These are phyloP conservation scores for Nidularia pulvinata DNA, from an alignment of 768 basidiomycete species.

Conservation along the genomic window DNA sequence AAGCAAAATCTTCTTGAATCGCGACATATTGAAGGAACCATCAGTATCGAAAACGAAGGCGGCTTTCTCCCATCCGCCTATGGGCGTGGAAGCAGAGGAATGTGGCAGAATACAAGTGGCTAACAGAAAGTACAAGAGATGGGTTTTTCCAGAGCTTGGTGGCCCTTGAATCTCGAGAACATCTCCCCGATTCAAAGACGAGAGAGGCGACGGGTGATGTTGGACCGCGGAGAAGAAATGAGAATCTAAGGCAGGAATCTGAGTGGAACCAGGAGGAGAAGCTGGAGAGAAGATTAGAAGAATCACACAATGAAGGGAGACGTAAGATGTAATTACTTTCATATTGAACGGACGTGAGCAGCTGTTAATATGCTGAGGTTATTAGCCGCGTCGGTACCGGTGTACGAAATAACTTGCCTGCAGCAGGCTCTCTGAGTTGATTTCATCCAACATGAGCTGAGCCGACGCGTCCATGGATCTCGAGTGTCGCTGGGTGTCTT, in stretches of 20 bases:
- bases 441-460: too few relatives aligned
- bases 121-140: constrained; percentile 69
- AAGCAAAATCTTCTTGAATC: constrained; percentile 52
- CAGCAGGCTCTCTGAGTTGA: too few relatives aligned
- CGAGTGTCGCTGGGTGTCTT: too few relatives aligned
- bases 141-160: constrained; percentile 75
- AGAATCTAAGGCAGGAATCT: constrained; percentile 4
- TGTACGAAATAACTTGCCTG: too few relatives aligned
- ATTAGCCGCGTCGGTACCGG: too few relatives aligned
- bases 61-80: constrained; percentile 65
- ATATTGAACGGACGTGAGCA: constrained; percentile 36
- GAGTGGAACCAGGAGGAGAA: constrained; percentile 21
- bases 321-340: constrained; percentile 22
- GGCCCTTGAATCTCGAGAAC: constrained; percentile 79
- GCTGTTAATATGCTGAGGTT: constrained; percentile 25
- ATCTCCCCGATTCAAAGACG: constrained; percentile 45
- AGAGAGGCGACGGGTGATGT: neutral
- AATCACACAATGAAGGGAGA: constrained; percentile 1
- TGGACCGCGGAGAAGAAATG: neutral
- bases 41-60: constrained; percentile 77
- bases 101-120: constrained; percentile 57
- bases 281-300: constrained; percentile 14
- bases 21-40: constrained; percentile 54
- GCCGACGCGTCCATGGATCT: too few relatives aligned
- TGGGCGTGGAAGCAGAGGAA: constrained; percentile 16